Base-by-base conservation (phyloP, 2,329 filamentous ascomycete species). In the Neonectria faginata region DNA sequence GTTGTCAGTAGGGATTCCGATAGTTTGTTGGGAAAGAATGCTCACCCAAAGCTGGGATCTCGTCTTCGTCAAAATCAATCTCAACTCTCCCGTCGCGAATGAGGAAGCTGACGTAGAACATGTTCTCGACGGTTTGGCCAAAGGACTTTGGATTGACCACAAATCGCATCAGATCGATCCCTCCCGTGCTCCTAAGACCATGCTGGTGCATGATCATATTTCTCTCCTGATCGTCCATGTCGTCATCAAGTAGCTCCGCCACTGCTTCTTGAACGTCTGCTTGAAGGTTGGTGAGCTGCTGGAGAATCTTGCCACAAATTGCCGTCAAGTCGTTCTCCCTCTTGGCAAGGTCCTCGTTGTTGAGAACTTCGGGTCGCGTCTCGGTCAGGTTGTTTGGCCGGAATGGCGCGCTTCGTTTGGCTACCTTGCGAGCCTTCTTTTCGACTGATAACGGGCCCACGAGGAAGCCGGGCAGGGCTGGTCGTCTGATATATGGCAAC, bases 101-200 rank as follows among this genome's bases (percentile, higher is more conserved):
- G 65, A 99, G 81, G 75, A 99, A 99, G 76, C 93, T 97, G 71
- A 97, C 88, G 77, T 98, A 98, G 79, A 99, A 99, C 73, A 99
- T 84, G 73, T 99, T 99, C 77, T 99, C 96, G 7, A 99, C 90
- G 0, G 94, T 97, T 79, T 99, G 96, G 0, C 93, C 93, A 73
- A 98, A 99, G 0, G 93, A 97, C 42, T 83, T 83, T 0, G 96
- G 96, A 72, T 99, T 97, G 68, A 98, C 87, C 44, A 94, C 92
- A 71, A 97, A 98, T 57, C 91, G 89, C 77, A 97, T 91, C 12
- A 97, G 80, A 54, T 92, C 89, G 3, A 97, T 87, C 16, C 92
- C 92, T 1, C 89, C 90, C 2, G 89, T 89, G 18, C 85, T 83
- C 12, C 89, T 86, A 14, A 97, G 81, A 2, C 89, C 87, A 72